Percentiles rank a stretch among this genome's conserved stretches.
These are phyloP conservation scores for Fusarium sp. DNA, from an alignment of 2,329 filamentous ascomycete genomes.

Conservation along the genomic window DNA sequence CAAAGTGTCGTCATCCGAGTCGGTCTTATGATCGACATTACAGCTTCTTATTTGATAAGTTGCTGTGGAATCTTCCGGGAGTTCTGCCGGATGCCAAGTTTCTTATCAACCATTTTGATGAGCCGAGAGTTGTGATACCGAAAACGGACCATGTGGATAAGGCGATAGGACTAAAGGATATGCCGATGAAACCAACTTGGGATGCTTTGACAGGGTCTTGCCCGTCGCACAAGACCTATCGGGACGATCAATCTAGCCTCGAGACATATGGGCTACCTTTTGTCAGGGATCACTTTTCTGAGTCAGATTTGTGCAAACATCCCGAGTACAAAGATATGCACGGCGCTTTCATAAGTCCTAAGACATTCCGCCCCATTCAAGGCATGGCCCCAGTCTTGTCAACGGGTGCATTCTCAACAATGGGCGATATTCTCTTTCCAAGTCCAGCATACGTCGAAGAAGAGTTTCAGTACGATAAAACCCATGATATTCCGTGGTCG, in stretches of 20 bases:
- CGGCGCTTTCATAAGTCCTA: conserved; percentile 59
- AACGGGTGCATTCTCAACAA: conserved; percentile 57
- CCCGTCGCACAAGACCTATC: background rate
- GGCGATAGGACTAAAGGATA: conserved; percentile 39
- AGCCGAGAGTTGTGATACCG: conserved; percentile 56
- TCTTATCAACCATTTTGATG: conserved; percentile 61
- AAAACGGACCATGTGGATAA: background rate
- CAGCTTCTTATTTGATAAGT: conserved; percentile 46
- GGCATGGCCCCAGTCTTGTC: conserved; percentile 61
- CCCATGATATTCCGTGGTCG: conserved; percentile 59
- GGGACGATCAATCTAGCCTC: background rate
- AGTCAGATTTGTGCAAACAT: conserved; percentile 58
- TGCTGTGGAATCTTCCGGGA: conserved; percentile 43
- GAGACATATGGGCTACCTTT: conserved; percentile 52
- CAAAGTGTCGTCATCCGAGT: conserved; percentile 50
- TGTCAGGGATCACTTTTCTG: conserved; percentile 44
- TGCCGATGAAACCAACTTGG: conserved; percentile 49
- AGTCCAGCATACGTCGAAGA: conserved; percentile 61
- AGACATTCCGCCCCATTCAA: conserved; percentile 55
- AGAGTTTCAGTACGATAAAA: conserved; percentile 56
- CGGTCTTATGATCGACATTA: conserved; percentile 52
- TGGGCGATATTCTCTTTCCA: conserved; percentile 65
- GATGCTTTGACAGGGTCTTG: conserved; percentile 50
- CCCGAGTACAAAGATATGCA: conserved; percentile 57
- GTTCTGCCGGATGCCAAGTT: conserved; percentile 55